Evolutionary conservation across 140 eudicot genomes (phyloP), one percentile per base, ranked within the genome.

Genomic region (Senecio squalidus): DNA sequence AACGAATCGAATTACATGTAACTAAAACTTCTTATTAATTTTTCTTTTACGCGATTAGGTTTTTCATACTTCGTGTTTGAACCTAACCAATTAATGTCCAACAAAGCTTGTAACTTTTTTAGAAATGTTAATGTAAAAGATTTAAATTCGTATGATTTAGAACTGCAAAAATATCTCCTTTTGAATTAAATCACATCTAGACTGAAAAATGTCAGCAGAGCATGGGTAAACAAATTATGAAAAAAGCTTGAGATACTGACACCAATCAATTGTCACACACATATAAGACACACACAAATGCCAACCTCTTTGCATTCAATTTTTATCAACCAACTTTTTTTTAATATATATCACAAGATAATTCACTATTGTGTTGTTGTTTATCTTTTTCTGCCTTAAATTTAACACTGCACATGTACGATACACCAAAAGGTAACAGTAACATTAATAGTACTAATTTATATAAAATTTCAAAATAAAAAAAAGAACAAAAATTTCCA

Each of bases 401-500:
- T 55, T 6, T 38, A 36, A 66, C 72, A 66, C 68, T 36, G 67
- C 77, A 72, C 71, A 71, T 71, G 71, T 36, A 72, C 67, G 17
- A 47, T 22, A 48, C n/a, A n/a, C 55, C 77, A 71, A 71, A 71
- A 71, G 71, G 59, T 54, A 40, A 64, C 16, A 21, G 30, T 30
- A 30, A 9, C 54, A 63, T 56, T 69, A 84, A 67, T 74, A 29
- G 53, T 52, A 73, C 44, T 60, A 22, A 70, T 26, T 9, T n/a
- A n/a, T n/a, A n/a, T n/a, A n/a, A n/a, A n/a, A n/a, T n/a, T n/a
- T n/a, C n/a, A n/a, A n/a, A n/a, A n/a, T n/a, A n/a, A n/a, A 45
- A 62, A 62, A 62, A 31, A 82, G 65, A 78, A 73, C 87, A 86
- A 86, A 90, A 83, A 61, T 81, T 78, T 67, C 69, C 80, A 62